phyloP scores from a whole-genome alignment of 2,329 filamentous ascomycete genomes.

The Fusarium odoratissimum region DNA sequence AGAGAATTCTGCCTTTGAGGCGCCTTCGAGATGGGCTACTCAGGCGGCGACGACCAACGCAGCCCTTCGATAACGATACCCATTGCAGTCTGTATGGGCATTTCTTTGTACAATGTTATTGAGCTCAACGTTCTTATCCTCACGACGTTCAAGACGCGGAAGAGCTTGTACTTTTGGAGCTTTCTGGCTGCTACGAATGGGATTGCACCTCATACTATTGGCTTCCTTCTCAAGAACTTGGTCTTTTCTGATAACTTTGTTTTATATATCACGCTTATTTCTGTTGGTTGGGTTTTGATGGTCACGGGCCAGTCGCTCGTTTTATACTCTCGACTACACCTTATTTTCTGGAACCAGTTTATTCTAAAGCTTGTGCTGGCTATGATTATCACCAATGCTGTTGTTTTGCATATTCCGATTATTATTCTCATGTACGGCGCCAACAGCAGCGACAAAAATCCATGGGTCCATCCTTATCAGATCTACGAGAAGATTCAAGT shows the following conservation, averaged over 20 bases:
- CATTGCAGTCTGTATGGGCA: conserved; percentile 30
- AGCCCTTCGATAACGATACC: not conserved
- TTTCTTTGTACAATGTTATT: conserved; percentile 49
- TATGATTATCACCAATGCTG: conserved; percentile 68
- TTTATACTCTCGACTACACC: conserved; percentile 71
- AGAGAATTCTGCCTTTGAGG: not conserved
- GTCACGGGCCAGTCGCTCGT: conserved; percentile 71
- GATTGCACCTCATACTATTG: conserved; percentile 52
- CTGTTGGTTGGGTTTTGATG: conserved; percentile 56
- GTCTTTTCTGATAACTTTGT: conserved; percentile 15
- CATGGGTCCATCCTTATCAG: conserved; percentile 51
- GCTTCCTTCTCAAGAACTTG: conserved; percentile 59
- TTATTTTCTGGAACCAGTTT: conserved; percentile 63
- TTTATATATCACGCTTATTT: conserved; percentile 43
- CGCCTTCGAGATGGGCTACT: conserved; percentile 14
- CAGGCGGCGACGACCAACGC: conserved; percentile 13
- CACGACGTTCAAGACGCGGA: conserved; percentile 47
- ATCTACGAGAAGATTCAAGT: conserved; percentile 66
- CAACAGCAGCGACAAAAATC: conserved; percentile 49
- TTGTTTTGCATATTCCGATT: conserved; percentile 62
- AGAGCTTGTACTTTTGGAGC: conserved; percentile 54
- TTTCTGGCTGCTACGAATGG: conserved; percentile 49
- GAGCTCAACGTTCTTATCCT: conserved; percentile 51
- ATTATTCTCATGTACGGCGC: conserved; percentile 67
- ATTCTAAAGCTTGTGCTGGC: conserved; percentile 61